Base-by-base conservation (phyloP, 805 yeast genomes). In the Cyberlindnera euphorbiae region DNA sequence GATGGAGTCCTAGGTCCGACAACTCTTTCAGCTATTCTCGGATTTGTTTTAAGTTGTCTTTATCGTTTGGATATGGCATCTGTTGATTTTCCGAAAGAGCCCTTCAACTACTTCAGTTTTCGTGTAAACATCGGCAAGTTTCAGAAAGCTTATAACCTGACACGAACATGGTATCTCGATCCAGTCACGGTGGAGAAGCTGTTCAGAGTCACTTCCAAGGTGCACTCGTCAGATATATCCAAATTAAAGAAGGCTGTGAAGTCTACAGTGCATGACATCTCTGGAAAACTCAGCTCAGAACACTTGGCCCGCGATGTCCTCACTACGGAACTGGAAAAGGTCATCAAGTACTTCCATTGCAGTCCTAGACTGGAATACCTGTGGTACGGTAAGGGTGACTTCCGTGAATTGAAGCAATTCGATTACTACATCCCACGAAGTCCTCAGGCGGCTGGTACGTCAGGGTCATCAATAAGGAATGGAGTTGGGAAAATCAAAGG, bases 21-120 rank as follows among this genome's bases (percentile, higher is more conserved):
- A 4, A 76, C 95, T 0, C 84, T 88, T 0, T 72, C 94, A 0
- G 90, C 93, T 0, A 67, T 93, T 2, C 59, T 93, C 8, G 93
- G 97, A 30, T 74, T 86, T 50, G 73, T 86, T 0, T 56, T 83
- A 14, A 78, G 87, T 37, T 72, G 85, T 31, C 69, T 78, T 32
- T 69, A 73, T 34, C 74, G 87, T 45, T 53, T 90, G 26, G 77
- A 86, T 32, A 63, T 80, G 9, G 70, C 73, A 53, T 60, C 75
- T 55, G 60, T 71, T 60, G 50, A 84, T 68, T 49, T 82, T 68
- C 41, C 93, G 78, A 83, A 86, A 52, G 97, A 93, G 53, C 90
- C 95, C 0, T 79, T 83, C 52, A 90, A 84, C 42, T 78, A 77
- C 34, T 82, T 79, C 35, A 71, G 71, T 32, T 82, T 90, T 49